These are phyloP conservation scores for Alternaria sp. DNA, from an alignment of 2,329 filamentous ascomycete genomes.

Conservation along the genomic window DNA sequence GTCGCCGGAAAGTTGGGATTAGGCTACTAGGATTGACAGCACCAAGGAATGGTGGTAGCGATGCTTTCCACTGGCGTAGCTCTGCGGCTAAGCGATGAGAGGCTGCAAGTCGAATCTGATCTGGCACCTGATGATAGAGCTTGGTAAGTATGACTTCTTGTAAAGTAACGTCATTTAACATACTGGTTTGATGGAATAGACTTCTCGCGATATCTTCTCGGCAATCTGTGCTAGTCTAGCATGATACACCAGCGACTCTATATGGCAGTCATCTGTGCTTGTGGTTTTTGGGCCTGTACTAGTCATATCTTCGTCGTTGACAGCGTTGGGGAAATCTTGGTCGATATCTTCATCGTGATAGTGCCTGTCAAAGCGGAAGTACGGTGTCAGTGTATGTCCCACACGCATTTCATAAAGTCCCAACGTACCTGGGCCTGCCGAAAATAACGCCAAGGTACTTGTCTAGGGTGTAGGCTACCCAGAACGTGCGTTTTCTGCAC, in stretches of 20 bases:
- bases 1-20: slow-evolving; percentile 55
- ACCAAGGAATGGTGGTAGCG: slow-evolving; percentile 56
- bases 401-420: no score
- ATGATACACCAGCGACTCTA: slow-evolving; percentile 60
- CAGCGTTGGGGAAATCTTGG: slow-evolving; percentile 64
- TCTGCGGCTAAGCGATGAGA: slow-evolving; percentile 52
- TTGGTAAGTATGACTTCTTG: background rate
- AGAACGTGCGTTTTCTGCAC: slow-evolving; percentile 67
- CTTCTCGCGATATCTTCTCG: slow-evolving; percentile 42
- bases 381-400: no score
- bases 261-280: slow-evolving; percentile 57
- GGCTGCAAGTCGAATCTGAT: slow-evolving; percentile 49
- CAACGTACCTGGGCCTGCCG: background rate
- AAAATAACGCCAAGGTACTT: slow-evolving; percentile 60
- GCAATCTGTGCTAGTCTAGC: slow-evolving; percentile 51
- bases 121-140: slow-evolving; percentile 17
- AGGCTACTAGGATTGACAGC: slow-evolving; percentile 57
- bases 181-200: slow-evolving; percentile 47
- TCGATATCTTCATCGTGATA: slow-evolving; percentile 69
- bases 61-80: slow-evolving; percentile 45
- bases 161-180: background rate
- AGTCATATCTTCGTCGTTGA: slow-evolving; percentile 68
- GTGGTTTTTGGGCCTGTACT: slow-evolving; percentile 45
- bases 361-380: background rate
- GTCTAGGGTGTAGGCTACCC: slow-evolving; percentile 69